phyloP scores from a whole-genome alignment of 2,329 filamentous ascomycete genomes.

The Beauveria varroae region DNA sequence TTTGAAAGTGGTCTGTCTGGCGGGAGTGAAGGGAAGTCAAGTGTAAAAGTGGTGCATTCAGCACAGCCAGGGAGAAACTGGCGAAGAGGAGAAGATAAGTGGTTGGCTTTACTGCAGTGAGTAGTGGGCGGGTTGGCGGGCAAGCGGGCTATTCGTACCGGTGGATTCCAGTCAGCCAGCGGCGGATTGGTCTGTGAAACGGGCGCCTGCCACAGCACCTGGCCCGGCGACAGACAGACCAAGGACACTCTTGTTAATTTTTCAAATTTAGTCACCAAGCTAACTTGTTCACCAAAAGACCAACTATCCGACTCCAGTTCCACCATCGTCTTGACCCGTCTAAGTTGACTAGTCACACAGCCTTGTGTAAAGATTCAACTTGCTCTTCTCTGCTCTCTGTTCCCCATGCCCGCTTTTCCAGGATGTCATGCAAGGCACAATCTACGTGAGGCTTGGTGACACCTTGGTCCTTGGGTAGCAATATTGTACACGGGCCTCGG shows the following conservation, averaged over 20 bases:
- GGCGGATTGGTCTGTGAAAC: not conserved
- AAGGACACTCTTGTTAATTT: too few relatives aligned
- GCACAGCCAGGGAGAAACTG: not conserved
- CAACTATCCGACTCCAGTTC: too few relatives aligned
- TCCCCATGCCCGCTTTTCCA: not conserved
- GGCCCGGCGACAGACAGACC: too few relatives aligned
- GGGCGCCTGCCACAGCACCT: not conserved
- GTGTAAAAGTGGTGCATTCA: constrained; percentile 2
- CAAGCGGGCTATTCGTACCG: not conserved
- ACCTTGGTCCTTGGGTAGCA: not conserved
- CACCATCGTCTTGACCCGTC: not conserved
- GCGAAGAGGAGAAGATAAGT: not conserved
- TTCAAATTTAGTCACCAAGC: too few relatives aligned
- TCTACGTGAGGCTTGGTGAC: not conserved
- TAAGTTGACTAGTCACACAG: not conserved
- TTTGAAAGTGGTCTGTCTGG: not conserved
- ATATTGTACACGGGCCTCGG: not conserved
- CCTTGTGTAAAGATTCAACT: not conserved
- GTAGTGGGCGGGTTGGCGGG: not conserved
- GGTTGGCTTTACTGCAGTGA: not conserved
- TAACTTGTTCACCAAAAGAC: too few relatives aligned
- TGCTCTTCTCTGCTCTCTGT: not conserved
- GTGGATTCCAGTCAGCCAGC: not conserved
- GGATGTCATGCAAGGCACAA: not conserved
- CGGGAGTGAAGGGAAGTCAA: constrained; percentile 7